These are phyloP conservation scores for Ceratocystis lukuohia DNA, from an alignment of 2,329 filamentous ascomycete genomes.

Conservation along the genomic window DNA sequence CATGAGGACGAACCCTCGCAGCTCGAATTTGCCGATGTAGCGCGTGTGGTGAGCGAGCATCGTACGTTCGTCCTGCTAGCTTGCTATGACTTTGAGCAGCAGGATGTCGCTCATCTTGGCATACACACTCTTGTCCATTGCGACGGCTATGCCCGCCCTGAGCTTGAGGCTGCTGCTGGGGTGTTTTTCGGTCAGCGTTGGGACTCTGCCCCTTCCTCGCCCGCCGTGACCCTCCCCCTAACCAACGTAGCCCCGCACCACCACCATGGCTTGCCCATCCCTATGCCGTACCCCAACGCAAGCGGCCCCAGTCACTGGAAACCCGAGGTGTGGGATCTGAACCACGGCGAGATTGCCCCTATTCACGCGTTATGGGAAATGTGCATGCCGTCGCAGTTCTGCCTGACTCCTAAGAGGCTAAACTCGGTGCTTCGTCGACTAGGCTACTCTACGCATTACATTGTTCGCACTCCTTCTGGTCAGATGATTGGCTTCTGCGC, in stretches of 20 bases:
- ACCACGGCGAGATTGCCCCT: constrained; percentile 29
- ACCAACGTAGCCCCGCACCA: constrained; percentile 7
- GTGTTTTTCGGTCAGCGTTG: constrained; percentile 35
- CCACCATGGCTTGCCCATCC: constrained; percentile 11
- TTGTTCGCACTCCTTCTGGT: constrained; percentile 37
- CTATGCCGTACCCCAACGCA: background rate
- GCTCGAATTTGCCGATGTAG: constrained; percentile 36
- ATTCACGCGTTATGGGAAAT: constrained; percentile 36
- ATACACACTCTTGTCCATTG: constrained; percentile 42
- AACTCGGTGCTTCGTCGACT: constrained; percentile 37
- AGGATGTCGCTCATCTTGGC: constrained; percentile 29
- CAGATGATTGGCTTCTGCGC: constrained; percentile 45
- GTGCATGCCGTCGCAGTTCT: constrained; percentile 34
- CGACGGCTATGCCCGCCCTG: constrained; percentile 33
- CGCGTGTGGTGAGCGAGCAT: constrained; percentile 31
- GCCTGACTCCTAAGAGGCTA: constrained; percentile 32
- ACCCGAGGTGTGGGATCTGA: constrained; percentile 30
- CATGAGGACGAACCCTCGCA: constrained; percentile 38
- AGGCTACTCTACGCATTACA: constrained; percentile 44
- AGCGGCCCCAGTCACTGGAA: constrained; percentile 27
- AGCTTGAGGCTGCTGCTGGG: constrained; percentile 38
- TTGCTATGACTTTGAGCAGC: constrained; percentile 34
- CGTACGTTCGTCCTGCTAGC: constrained; percentile 40
- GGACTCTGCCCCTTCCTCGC: constrained; percentile 17
- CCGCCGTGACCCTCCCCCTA: constrained; percentile 2